phyloP scores from a whole-genome alignment of 345 rosid species.

The Fremontodendron californicum region DNA sequence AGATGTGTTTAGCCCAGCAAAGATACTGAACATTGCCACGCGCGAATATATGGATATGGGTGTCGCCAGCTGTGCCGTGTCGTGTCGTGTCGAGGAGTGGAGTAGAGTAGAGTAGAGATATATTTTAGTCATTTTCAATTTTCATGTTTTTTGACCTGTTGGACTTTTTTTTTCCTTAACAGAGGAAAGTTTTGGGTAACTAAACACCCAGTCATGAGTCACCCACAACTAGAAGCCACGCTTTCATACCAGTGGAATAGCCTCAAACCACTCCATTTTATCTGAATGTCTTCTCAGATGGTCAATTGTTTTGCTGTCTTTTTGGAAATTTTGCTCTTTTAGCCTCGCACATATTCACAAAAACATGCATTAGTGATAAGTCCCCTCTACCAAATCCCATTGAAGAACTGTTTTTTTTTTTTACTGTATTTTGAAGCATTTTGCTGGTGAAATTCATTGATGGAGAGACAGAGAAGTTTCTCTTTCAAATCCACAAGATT shows the following conservation, averaged over 20 bases:
- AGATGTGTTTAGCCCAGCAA: not conserved
- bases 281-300: not conserved
- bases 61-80: not conserved
- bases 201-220: not conserved
- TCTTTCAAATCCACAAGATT: slow-evolving; percentile 56
- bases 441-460: slow-evolving; percentile 18
- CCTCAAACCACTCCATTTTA: not conserved
- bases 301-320: not conserved
- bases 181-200: not conserved
- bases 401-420: not conserved
- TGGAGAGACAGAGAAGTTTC: slow-evolving; percentile 89
- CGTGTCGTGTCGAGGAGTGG: slow-evolving; percentile 4
- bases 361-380: not conserved
- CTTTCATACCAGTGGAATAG: not conserved
- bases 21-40: not conserved
- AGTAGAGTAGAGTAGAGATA: too few relatives aligned
- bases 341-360: too few relatives aligned
- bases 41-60: not conserved
- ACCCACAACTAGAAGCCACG: not conserved
- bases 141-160: not conserved
- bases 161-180: not conserved
- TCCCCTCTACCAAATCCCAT: slow-evolving; percentile 5
- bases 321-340: not conserved
- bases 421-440: slow-evolving; percentile 10
- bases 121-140: not conserved